Conservation (phyloP, 2,329 filamentous ascomycete genomes). For the Colletotrichum neosansevieriae region DNA sequence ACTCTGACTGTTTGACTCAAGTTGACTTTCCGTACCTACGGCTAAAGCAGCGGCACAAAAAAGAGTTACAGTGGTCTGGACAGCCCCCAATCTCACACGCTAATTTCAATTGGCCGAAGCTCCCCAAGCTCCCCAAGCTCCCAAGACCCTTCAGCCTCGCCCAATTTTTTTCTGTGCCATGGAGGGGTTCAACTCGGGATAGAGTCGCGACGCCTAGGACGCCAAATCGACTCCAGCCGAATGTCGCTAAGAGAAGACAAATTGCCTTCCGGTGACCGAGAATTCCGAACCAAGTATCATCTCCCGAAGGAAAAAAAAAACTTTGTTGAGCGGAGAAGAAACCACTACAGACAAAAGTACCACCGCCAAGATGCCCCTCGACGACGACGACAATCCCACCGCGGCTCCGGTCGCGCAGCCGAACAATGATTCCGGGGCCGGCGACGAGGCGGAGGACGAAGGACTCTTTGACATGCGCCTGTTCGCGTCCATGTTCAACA, state of each 20-base stretch:
- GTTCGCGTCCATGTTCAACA: constrained; percentile 66
- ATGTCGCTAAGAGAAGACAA: no score
- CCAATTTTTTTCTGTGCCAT: constrained; percentile 7
- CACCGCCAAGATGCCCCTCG: constrained; percentile 53
- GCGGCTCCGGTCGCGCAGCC: constrained; percentile 40
- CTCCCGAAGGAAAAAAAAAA: no score
- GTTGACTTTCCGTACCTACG: no score
- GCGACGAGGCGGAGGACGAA: constrained; percentile 77
- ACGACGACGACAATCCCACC: constrained; percentile 56
- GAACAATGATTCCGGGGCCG: constrained; percentile 42
- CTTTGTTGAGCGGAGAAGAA: no score
- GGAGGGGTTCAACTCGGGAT: constrained; percentile 7
- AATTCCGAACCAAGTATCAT: no score
- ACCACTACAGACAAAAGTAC: not conserved
- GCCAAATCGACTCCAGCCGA: not conserved
- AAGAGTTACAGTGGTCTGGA: no score
- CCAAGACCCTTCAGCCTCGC: not conserved
- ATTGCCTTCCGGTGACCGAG: no score
- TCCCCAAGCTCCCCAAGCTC: constrained; percentile 14
- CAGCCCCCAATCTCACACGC: constrained; percentile 8
- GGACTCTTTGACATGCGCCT: constrained; percentile 90
- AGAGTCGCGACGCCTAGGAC: constrained; percentile 3
- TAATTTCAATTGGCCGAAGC: constrained; percentile 12
- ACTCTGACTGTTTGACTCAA: no score
- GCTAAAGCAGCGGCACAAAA: no score